Evolutionary conservation across 129 eudicot species (phyloP), one percentile per base, ranked within the genome.

Genomic region (Chrysanthemum lavandulifolium): DNA sequence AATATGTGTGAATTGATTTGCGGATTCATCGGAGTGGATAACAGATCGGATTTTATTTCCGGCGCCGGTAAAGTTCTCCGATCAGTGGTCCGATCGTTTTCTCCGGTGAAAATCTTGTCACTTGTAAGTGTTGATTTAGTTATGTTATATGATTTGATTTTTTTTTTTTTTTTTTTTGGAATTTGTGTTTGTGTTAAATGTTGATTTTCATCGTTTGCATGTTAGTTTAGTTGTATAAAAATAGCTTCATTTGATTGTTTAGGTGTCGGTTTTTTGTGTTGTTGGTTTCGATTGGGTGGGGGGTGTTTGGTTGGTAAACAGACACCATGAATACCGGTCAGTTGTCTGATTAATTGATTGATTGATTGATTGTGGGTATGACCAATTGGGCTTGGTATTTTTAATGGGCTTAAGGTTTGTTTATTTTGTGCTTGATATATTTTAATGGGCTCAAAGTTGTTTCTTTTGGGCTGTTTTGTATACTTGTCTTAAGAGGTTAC

Each of bases 1-100:
- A 70, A 71, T 78, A 78, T 13, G 13, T 43, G 73, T 57, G 73
- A 65, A 65, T 27, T 70, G 16, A 65, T 52, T 68, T 68, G 69
- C 61, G 40, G 63, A 53, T 3, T 13, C 8, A 40, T 59, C 40
- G 25, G 67, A 70, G 73, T 65, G 23, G 40, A 78, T 59, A 31
- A 27, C 66, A 47, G 73, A 23, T 76, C 21, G 66, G 8, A 19
- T 18, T 45, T 71, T 16, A 18, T 40, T 14, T 18, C 56, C 52
- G 25, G 33, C 23, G 43, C 9, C 40, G 40, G 61, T 49, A 21
- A 23, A 19, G 5, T 9, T 36, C 45, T 58, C 80, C 61, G 55
- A 45, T 62, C 36, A 5, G 15, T 57, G 3, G 4, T 68, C 23
- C 25, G 47, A 61, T 68, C 61, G 3, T 7, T 15, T 68, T 50